A percentile compares a stretch with the other conserved stretches of the same genome.
phyloP scores from a whole-genome alignment of 1,284 basidiomycete genomes.

The Ceratobasidium sp. region DNA sequence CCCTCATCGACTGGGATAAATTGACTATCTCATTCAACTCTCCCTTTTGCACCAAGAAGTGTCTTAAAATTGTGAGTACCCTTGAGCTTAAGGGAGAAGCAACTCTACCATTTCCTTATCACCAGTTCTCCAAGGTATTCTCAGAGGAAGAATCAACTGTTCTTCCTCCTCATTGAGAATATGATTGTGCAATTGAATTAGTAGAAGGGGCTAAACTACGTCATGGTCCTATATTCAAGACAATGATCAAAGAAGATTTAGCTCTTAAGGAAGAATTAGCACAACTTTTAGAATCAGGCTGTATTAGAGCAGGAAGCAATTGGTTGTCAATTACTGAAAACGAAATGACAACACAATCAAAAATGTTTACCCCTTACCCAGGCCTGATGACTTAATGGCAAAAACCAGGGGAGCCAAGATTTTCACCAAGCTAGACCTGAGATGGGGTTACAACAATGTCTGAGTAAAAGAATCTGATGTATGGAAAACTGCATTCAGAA shows the following conservation, averaged over 20 bases:
- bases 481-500: slow-evolving; percentile 40
- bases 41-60: not conserved
- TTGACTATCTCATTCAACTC: not conserved
- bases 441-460: slow-evolving; percentile 20
- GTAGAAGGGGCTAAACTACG: slow-evolving; percentile 1
- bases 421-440: slow-evolving; percentile 38
- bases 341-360: slow-evolving; percentile 38
- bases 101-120: not conserved
- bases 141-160: slow-evolving; percentile 8
- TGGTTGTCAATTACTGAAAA: slow-evolving; percentile 32
- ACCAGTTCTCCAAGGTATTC: slow-evolving; percentile 19
- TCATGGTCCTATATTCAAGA: slow-evolving; percentile 17
- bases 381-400: slow-evolving; percentile 19
- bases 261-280: slow-evolving; percentile 27
- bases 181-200: slow-evolving; percentile 39
- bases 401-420: slow-evolving; percentile 3
- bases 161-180: slow-evolving; percentile 29
- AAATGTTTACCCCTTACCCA: slow-evolving; percentile 37
- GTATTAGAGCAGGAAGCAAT: slow-evolving; percentile 12
- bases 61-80: not conserved
- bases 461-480: slow-evolving; percentile 11
- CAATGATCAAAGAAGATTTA: not conserved
- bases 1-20: not conserved
- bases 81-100: not conserved
- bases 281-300: slow-evolving; percentile 17